These are phyloP conservation scores for Hysterium pulicare DNA, from an alignment of 2,329 filamentous ascomycete species.

Conservation along the genomic window DNA sequence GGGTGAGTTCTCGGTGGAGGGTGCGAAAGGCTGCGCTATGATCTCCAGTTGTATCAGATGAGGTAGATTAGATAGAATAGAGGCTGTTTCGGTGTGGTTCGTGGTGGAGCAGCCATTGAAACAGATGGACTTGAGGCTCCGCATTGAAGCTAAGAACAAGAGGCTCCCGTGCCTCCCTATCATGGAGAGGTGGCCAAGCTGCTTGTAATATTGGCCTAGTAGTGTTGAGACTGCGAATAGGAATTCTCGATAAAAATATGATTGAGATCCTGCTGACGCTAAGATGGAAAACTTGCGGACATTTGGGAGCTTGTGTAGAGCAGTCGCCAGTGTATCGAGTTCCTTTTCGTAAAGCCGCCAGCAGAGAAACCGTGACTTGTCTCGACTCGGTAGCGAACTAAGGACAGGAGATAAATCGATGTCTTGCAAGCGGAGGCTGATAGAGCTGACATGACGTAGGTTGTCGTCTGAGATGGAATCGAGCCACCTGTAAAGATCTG, in stretches of 20 bases:
- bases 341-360: constrained; percentile 27
- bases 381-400: neutral
- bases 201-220: constrained; percentile 14
- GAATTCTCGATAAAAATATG: constrained; percentile 25
- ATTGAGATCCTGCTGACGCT: constrained; percentile 14
- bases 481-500: constrained; percentile 22
- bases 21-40: constrained; percentile 13
- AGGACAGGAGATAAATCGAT: constrained; percentile 25
- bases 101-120: constrained; percentile 26
- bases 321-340: constrained; percentile 11
- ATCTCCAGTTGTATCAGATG: constrained; percentile 20
- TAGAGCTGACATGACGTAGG: constrained; percentile 16
- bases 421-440: constrained; percentile 25
- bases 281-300: constrained; percentile 20
- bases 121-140: constrained; percentile 17
- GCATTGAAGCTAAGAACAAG: constrained; percentile 14
- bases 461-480: constrained; percentile 10
- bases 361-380: constrained; percentile 12
- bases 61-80: constrained; percentile 17
- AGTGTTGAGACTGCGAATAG: constrained; percentile 14
- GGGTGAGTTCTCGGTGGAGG: neutral
- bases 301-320: constrained; percentile 16
- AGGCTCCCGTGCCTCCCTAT: constrained; percentile 25
- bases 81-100: constrained; percentile 14
- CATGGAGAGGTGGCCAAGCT: constrained; percentile 16